Percentiles rank a stretch among this genome's conserved stretches.
Evolutionary conservation across 2,329 filamentous ascomycete species (phyloP).

Genomic region (Arthrobotrys sphaeroides): DNA sequence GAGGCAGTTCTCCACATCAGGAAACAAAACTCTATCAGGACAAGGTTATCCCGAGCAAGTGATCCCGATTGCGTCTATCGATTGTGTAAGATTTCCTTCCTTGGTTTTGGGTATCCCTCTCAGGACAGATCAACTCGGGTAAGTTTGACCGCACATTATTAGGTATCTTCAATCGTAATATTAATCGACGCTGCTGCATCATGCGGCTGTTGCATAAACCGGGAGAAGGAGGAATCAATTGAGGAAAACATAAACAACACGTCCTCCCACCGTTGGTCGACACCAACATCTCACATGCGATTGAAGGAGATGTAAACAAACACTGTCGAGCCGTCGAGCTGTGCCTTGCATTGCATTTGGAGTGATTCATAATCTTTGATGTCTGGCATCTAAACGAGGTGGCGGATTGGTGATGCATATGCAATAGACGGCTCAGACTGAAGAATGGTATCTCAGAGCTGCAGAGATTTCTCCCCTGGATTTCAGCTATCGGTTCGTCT

Average conservation of each 20-base stretch:
- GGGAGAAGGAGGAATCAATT: conserved; percentile 32
- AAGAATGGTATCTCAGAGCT: conserved; percentile 1
- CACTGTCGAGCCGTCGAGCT: not conserved
- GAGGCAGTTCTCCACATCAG: conserved; percentile 22
- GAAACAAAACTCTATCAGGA: conserved; percentile 23
- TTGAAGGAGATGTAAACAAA: conserved; percentile 30
- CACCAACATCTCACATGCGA: conserved; percentile 3
- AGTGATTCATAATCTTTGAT: conserved; percentile 29
- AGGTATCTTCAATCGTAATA: too few species aligned
- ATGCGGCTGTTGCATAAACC: conserved; percentile 38
- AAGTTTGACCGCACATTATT: conserved; percentile 19
- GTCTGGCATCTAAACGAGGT: conserved; percentile 27
- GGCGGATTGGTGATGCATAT: conserved; percentile 34
- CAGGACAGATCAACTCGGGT: not conserved
- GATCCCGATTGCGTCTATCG: conserved; percentile 38
- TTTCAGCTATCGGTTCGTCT: conserved; percentile 35
- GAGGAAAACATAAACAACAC: conserved; percentile 54
- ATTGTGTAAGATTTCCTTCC: conserved; percentile 50
- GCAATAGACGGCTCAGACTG: conserved; percentile 25
- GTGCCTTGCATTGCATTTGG: conserved; percentile 3
- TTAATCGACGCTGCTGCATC: too few species aligned
- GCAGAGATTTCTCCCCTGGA: conserved; percentile 8
- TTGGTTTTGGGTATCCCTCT: conserved; percentile 44
- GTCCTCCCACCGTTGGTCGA: conserved; percentile 31
- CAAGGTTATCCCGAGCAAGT: conserved; percentile 27